Percentiles rank a stretch among this genome's conserved stretches.
Conservation (phyloP, 2,329 filamentous ascomycete species). For the Aspergillus puulaauensis region DNA sequence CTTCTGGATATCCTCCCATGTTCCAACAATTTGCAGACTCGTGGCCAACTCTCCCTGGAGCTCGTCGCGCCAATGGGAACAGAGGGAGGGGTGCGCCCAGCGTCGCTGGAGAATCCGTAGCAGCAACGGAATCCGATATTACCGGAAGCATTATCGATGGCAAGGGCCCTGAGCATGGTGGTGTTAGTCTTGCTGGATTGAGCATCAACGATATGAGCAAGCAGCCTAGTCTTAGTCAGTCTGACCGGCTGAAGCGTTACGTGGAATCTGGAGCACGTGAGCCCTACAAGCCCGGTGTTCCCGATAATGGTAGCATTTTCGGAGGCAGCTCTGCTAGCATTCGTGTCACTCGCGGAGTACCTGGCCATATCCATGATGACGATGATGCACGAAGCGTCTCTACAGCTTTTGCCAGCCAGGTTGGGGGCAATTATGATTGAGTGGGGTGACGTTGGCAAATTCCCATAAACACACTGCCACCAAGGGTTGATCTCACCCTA, state of each 20-base stretch:
- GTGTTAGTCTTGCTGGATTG: constrained; percentile 83
- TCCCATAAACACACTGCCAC: constrained; percentile 16
- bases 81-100: constrained; percentile 70
- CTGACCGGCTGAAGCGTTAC: constrained; percentile 90
- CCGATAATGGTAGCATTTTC: constrained; percentile 65
- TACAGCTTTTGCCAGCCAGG: constrained; percentile 94
- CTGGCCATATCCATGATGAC: constrained; percentile 58
- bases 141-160: constrained; percentile 74
- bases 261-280: constrained; percentile 79
- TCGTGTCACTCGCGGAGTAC: constrained; percentile 46
- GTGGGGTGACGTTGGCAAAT: constrained; percentile 5
- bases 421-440: constrained; percentile 69
- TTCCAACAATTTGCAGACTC: constrained; percentile 89
- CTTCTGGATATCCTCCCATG: constrained; percentile 86
- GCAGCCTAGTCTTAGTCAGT: constrained; percentile 73
- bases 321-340: constrained; percentile 58
- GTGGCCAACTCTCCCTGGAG: constrained; percentile 81
- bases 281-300: constrained; percentile 50
- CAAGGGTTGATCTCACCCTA: constrained; percentile 13
- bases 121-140: constrained; percentile 85
- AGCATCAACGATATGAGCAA: constrained; percentile 70
- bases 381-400: constrained; percentile 96
- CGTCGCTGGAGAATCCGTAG: constrained; percentile 86
- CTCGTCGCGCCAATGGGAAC: constrained; percentile 62
- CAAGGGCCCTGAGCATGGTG: constrained; percentile 73